These are phyloP conservation scores for Castanea sativa DNA, from an alignment of 306 rosid species.

Conservation along the genomic window DNA sequence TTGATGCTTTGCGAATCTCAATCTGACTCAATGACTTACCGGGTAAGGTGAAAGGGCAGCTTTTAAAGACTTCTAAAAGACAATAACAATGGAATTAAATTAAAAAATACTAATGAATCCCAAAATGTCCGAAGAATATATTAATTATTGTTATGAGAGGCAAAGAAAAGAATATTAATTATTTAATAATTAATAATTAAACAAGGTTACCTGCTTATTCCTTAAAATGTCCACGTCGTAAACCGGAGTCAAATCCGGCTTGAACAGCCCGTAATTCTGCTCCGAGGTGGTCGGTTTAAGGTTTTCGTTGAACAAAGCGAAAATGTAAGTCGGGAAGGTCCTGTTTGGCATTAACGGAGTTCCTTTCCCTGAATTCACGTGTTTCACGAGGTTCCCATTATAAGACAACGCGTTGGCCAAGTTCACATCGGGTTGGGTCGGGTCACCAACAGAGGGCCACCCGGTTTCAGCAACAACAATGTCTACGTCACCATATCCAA, in stretches of 20 bases:
- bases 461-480: constrained; percentile 78
- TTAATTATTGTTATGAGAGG: too few species aligned
- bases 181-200: neutral
- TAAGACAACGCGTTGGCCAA: constrained; percentile 64
- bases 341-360: constrained; percentile 82
- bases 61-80: too few species aligned
- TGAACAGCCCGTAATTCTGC: constrained; percentile 74
- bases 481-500: constrained; percentile 75
- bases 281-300: constrained; percentile 62
- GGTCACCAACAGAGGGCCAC: constrained; percentile 83
- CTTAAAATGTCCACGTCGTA: constrained; percentile 61
- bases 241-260: constrained; percentile 62
- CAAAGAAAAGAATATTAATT: too few species aligned
- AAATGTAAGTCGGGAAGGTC: constrained; percentile 63
- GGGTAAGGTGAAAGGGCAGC: too few species aligned
- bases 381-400: constrained; percentile 64
- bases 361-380: constrained; percentile 69
- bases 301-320: constrained; percentile 74
- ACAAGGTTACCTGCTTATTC: constrained; percentile 40
- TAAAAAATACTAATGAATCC: too few species aligned
- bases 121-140: too few species aligned
- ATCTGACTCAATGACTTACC: too few species aligned
- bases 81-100: too few species aligned
- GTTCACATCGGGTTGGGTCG: constrained; percentile 57
- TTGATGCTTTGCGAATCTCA: too few species aligned